These are phyloP conservation scores for Hevea brasiliensis DNA, from an alignment of 345 rosid genomes.

Conservation along the genomic window DNA sequence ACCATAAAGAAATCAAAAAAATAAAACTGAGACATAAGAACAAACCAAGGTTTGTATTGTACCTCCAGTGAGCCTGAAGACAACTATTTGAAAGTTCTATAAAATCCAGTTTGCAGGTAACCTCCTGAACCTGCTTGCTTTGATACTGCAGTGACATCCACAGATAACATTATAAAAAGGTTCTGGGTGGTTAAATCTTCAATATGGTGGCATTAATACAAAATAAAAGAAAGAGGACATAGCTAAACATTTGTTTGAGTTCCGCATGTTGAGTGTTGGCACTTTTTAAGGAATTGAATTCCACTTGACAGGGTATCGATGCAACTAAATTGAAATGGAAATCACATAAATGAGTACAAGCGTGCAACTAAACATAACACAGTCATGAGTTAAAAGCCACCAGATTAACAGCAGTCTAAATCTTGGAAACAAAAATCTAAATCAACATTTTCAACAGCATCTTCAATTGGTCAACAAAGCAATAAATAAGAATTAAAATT, in stretches of 20 bases:
- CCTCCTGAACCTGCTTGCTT: slow-evolving; percentile 69
- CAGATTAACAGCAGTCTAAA: too few relatives aligned
- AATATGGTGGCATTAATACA: slow-evolving; percentile 24
- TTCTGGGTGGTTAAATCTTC: slow-evolving; percentile 29
- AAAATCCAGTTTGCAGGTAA: slow-evolving; percentile 53
- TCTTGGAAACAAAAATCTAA: background rate
- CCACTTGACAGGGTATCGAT: background rate
- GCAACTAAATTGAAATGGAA: background rate
- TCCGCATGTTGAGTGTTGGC: background rate
- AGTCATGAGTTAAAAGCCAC: background rate
- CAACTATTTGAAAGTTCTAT: slow-evolving; percentile 58
- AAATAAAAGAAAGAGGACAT: background rate
- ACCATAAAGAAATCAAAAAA: background rate
- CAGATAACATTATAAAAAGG: slow-evolving; percentile 51
- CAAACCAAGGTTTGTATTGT: slow-evolving; percentile 44
- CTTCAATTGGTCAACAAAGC: background rate
- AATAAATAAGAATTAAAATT: too few relatives aligned
- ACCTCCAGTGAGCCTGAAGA: slow-evolving; percentile 65
- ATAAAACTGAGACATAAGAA: slow-evolving; percentile 10
- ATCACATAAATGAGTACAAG: background rate
- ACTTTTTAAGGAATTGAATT: background rate
- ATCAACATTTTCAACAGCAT: background rate
- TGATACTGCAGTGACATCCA: slow-evolving; percentile 71
- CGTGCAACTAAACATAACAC: background rate
- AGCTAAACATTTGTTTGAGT: background rate